These are phyloP conservation scores for Flaveria ramosissima DNA, from an alignment of 129 eudicot species.

Conservation along the genomic window DNA sequence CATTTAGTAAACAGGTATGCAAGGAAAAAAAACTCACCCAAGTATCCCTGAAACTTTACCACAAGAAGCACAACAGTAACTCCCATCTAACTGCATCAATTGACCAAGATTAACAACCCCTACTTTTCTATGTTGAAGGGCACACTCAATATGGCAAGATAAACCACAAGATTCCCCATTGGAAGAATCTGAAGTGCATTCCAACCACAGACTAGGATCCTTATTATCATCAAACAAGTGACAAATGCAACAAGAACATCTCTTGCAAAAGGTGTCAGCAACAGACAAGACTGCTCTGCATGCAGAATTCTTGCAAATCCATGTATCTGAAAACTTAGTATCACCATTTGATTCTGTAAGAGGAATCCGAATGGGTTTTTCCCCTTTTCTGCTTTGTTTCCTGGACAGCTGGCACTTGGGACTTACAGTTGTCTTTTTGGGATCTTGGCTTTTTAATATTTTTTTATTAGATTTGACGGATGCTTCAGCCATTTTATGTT, in stretches of 20 bases:
- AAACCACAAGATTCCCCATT: constrained; percentile 75
- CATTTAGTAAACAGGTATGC: neutral
- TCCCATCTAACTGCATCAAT: constrained; percentile 88
- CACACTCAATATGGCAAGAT: constrained; percentile 97
- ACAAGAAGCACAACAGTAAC: constrained; percentile 93
- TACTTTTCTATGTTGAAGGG: constrained; percentile 66
- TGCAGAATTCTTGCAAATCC: constrained; percentile 91
- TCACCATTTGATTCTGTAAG: constrained; percentile 46
- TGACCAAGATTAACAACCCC: constrained; percentile 90
- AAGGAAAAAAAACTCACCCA: constrained; percentile 54
- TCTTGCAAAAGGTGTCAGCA: constrained; percentile 80
- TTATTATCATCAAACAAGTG: constrained; percentile 93
- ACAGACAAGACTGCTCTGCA: constrained; percentile 75
- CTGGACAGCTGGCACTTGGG: constrained; percentile 54
- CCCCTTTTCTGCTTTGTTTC: constrained; percentile 72
- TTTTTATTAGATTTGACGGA: constrained; percentile 47
- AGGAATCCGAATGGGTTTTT: constrained; percentile 66
- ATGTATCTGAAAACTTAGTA: constrained; percentile 50
- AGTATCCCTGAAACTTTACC: constrained; percentile 96
- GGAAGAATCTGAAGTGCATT: constrained; percentile 77
- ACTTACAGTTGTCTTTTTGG: constrained; percentile 45
- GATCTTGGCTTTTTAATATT: constrained; percentile 54
- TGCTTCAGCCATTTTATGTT: constrained; percentile 61
- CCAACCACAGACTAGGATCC: constrained; percentile 97
- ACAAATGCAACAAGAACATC: constrained; percentile 98